These are phyloP conservation scores for Xylariaceae sp. DNA, from an alignment of 2,329 filamentous ascomycete genomes.

Conservation along the genomic window DNA sequence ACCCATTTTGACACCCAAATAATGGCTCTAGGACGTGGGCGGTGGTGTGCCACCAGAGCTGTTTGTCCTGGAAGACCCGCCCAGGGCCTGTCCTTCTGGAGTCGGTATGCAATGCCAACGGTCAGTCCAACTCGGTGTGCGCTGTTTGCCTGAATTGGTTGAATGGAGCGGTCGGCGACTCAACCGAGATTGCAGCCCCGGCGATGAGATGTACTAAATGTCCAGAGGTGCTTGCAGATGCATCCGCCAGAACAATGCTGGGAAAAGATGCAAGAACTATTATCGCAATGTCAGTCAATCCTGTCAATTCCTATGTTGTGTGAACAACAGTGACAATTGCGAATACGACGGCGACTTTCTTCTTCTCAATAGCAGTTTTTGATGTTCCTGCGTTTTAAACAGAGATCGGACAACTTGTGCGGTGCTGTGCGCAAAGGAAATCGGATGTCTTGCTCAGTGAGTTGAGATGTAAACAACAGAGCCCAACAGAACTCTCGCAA, in stretches of 20 bases:
- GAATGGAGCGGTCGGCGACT: constrained; percentile 1
- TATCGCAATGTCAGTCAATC: no score
- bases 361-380: no score
- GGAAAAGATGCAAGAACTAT: no score
- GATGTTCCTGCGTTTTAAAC: no score
- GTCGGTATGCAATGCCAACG: constrained; percentile 1
- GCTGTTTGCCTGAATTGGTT: constrained; percentile 1
- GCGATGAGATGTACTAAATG: constrained; percentile 3
- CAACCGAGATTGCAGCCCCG: constrained; percentile 4
- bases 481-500: no score
- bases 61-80: constrained; percentile 4
- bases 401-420: no score
- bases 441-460: no score
- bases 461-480: no score
- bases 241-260: constrained; percentile 1
- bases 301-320: no score
- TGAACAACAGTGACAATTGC: no score
- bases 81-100: constrained; percentile 5
- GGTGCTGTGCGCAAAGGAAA: no score
- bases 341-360: no score
- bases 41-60: constrained; percentile 17
- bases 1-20: constrained; percentile 45
- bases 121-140: constrained; percentile 2
- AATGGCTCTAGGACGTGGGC: neutral
- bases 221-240: neutral